Conservation (phyloP, 2,329 filamentous ascomycete genomes). For the Coniochaeta sp. region DNA sequence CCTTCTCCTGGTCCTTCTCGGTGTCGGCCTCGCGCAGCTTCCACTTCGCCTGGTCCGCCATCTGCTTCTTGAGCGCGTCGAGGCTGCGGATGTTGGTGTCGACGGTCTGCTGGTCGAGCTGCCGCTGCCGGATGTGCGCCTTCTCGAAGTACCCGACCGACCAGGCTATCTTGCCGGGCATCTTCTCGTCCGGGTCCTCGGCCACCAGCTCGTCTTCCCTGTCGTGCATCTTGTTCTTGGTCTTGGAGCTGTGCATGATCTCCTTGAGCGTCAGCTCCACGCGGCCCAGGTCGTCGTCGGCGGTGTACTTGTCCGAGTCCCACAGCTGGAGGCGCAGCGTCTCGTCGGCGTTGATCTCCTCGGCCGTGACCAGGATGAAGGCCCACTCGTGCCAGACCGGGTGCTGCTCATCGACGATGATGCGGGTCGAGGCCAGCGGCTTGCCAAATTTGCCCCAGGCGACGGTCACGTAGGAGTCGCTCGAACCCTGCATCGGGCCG, state of each 20-base stretch:
- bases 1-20: conserved; percentile 44
- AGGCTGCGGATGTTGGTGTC: conserved; percentile 49
- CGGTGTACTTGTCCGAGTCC: conserved; percentile 67
- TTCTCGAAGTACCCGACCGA: conserved; percentile 67
- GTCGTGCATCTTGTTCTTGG: conserved; percentile 54
- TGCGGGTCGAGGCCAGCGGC: conserved; percentile 57
- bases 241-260: conserved; percentile 51
- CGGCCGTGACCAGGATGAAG: conserved; percentile 60
- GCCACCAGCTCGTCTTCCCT: conserved; percentile 59
- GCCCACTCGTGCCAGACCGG: conserved; percentile 66
- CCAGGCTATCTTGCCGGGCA: conserved; percentile 65
- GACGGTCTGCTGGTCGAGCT: conserved; percentile 54
- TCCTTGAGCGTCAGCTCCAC: conserved; percentile 62
- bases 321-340: conserved; percentile 63
- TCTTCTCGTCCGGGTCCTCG: conserved; percentile 56
- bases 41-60: conserved; percentile 43
- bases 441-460: conserved; percentile 75
- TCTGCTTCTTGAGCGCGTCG: conserved; percentile 51
- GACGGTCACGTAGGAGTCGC: conserved; percentile 65
- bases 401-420: conserved; percentile 58
- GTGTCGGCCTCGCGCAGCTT: conserved; percentile 60
- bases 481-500: conserved; percentile 53
- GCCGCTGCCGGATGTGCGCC: conserved; percentile 52
- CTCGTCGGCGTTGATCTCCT: conserved; percentile 67
- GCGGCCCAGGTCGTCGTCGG: conserved; percentile 67